Percentiles rank a stretch among this genome's conserved stretches.
phyloP scores from a whole-genome alignment of 2,329 filamentous ascomycete genomes.

The Fusarium hostae region DNA sequence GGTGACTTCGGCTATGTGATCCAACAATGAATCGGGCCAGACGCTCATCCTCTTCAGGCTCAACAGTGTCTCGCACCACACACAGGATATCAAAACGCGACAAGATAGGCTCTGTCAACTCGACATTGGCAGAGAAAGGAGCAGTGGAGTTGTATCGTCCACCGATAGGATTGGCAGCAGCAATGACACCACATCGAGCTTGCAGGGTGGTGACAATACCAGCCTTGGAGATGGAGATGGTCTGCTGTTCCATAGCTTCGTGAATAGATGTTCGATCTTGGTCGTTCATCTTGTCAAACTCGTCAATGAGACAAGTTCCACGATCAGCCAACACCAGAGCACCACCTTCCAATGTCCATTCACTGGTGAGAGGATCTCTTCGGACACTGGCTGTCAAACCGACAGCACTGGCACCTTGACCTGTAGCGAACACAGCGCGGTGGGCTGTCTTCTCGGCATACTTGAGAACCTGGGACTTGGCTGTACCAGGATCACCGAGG shows the following conservation, averaged over 20 bases:
- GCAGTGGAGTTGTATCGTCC: conserved; percentile 97
- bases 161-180: conserved; percentile 94
- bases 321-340: conserved; percentile 94
- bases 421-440: conserved; percentile 95
- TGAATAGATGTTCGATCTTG: conserved; percentile 98
- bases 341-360: conserved; percentile 97
- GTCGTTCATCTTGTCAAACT: conserved; percentile 99
- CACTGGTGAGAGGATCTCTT: conserved; percentile 91
- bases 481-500: conserved; percentile 95
- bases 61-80: conserved; percentile 94
- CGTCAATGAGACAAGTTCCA: conserved; percentile 95
- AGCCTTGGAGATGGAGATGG: conserved; percentile 98
- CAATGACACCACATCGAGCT: conserved; percentile 94
- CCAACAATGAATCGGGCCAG: conserved; percentile 94
- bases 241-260: conserved; percentile 99
- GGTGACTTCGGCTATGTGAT: conserved; percentile 91
- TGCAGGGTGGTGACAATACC: conserved; percentile 98
- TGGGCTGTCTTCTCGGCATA: conserved; percentile 98
- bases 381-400: conserved; percentile 97
- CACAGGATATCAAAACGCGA: conserved; percentile 98
- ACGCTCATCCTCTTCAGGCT: conserved; percentile 90
- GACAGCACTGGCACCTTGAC: conserved; percentile 95
- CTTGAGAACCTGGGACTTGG: conserved; percentile 97
- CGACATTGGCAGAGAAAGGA: conserved; percentile 95
- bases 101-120: conserved; percentile 95